These are phyloP conservation scores for Ceratocystis eucalypticola DNA, from an alignment of 2,329 filamentous ascomycete species.

Conservation along the genomic window DNA sequence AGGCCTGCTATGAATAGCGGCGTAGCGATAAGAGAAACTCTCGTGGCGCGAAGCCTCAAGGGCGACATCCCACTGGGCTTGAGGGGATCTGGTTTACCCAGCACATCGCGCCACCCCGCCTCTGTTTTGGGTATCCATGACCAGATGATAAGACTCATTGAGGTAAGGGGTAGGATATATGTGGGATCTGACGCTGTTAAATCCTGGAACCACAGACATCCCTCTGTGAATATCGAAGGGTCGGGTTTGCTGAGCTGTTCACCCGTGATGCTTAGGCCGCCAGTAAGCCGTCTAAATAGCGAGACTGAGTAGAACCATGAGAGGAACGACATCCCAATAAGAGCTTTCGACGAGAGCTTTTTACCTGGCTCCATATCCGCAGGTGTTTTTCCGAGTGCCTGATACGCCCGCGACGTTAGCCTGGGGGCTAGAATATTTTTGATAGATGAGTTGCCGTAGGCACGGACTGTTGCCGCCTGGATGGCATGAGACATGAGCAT, in stretches of 20 bases:
- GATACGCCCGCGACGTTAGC: constrained; percentile 3
- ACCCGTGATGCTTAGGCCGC: constrained; percentile 19
- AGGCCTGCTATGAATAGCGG: constrained; percentile 14
- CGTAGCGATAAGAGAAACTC: constrained; percentile 14
- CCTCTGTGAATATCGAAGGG: constrained; percentile 34
- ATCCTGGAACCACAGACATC: constrained; percentile 43
- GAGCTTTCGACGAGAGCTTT: constrained; percentile 21
- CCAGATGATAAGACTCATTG: constrained; percentile 11
- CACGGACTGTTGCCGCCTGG: constrained; percentile 22
- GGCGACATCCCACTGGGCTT: constrained; percentile 19
- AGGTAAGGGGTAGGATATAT: constrained; percentile 31
- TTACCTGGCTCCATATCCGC: constrained; percentile 21
- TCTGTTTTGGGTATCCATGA: constrained; percentile 15
- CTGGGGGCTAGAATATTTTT: constrained; percentile 10
- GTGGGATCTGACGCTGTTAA: constrained; percentile 40
- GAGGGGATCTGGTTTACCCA: constrained; percentile 13
- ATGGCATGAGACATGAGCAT: constrained; percentile 22
- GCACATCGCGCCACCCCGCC: constrained; percentile 16
- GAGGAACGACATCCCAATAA: constrained; percentile 8
- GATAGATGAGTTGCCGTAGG: constrained; percentile 26
- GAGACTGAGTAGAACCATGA: constrained; percentile 21
- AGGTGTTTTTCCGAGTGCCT: constrained; percentile 3
- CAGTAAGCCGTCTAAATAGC: constrained; percentile 22
- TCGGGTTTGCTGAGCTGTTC: constrained; percentile 25
- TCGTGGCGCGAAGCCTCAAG: constrained; percentile 1